These are phyloP conservation scores for Poteriospumella lacustris DNA, from an alignment of 108 stramenopile species.

Conservation along the genomic window DNA sequence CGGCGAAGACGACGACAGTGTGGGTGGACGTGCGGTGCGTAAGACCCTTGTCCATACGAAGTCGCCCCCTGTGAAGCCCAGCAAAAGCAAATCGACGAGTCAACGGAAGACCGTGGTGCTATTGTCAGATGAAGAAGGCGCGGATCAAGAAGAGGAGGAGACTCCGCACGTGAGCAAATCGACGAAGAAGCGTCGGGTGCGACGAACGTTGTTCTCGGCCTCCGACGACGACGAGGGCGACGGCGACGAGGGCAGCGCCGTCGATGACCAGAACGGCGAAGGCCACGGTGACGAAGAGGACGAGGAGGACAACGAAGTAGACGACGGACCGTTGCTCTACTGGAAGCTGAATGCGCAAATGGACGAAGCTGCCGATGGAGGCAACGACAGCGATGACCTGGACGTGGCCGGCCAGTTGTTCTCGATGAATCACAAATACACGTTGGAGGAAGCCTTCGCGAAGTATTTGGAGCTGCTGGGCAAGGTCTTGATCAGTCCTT, in stretches of 20 bases:
- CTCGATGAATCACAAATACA: not conserved
- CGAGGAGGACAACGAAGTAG: not conserved
- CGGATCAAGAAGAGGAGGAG: not conserved
- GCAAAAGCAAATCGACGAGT: not conserved
- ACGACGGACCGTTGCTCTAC: constrained; percentile 2
- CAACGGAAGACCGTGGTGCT: not conserved
- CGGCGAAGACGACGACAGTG: not conserved
- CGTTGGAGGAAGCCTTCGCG: not conserved
- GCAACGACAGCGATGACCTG: not conserved
- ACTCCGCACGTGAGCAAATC: not conserved
- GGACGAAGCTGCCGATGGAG: not conserved
- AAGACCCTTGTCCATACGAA: not conserved
- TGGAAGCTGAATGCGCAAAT: not conserved
- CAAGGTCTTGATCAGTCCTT: not conserved
- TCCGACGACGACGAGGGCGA: not conserved
- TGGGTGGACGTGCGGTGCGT: not conserved
- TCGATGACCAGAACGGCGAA: not conserved
- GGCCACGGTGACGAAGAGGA: not conserved
- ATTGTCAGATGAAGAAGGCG: not conserved
- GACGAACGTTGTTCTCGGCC: not conserved
- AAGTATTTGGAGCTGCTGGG: constrained; percentile 13
- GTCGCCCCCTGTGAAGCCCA: no score
- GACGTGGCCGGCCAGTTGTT: not conserved
- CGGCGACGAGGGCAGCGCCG: not conserved
- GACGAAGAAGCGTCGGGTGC: not conserved